Conservation (phyloP, 1,284 basidiomycete genomes). For the Trametes polyzona region DNA sequence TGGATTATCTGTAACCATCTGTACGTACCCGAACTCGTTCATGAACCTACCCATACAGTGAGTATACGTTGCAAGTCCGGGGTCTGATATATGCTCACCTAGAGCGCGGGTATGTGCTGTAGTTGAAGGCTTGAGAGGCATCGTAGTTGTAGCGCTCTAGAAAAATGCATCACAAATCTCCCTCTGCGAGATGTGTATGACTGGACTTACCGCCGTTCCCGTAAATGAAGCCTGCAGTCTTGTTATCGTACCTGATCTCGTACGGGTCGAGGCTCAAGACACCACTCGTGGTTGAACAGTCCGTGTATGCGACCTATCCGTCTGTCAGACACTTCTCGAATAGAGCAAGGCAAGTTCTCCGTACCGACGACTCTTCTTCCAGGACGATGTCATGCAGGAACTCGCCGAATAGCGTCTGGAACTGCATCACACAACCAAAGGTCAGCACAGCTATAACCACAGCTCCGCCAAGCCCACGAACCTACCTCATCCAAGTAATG, state of each 20-base stretch:
- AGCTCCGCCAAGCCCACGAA: background rate
- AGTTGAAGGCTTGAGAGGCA: constrained; percentile 56
- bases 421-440: constrained; percentile 41
- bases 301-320: constrained; percentile 59
- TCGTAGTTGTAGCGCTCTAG: constrained; percentile 62
- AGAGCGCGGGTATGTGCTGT: constrained; percentile 57
- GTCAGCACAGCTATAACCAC: background rate
- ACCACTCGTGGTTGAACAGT: constrained; percentile 64
- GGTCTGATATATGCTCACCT: constrained; percentile 36
- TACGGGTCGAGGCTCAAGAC: constrained; percentile 63
- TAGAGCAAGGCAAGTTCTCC: constrained; percentile 1
- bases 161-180: background rate
- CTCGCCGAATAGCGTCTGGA: constrained; percentile 54
- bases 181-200: background rate
- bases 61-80: background rate
- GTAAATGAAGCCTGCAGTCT: constrained; percentile 55
- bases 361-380: constrained; percentile 55
- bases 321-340: background rate
- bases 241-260: constrained; percentile 54
- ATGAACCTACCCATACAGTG: constrained; percentile 45
- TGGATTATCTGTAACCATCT: background rate
- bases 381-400: constrained; percentile 51
- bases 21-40: constrained; percentile 60
- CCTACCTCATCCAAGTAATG: constrained; percentile 55
- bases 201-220: constrained; percentile 52